A percentile compares a stretch with the other conserved stretches of the same genome.
These are phyloP conservation scores for Plasmodium blacklocki DNA, from an alignment of 169 alveolate genomes.

Conservation along the genomic window DNA sequence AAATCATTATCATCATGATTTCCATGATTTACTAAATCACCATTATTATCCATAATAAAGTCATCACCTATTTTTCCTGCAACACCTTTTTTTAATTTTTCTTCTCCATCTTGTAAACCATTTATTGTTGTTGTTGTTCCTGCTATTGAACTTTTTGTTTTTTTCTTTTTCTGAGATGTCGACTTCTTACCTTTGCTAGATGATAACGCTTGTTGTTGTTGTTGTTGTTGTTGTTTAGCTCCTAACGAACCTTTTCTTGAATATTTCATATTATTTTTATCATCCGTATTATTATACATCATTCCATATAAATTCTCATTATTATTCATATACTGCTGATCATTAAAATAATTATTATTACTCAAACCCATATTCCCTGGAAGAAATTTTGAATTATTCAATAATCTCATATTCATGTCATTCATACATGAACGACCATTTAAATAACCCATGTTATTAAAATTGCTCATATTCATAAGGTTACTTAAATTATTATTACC, in stretches of 20 bases:
- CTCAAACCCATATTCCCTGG: neutral
- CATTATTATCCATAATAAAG: neutral
- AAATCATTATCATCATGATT: constrained; percentile 63
- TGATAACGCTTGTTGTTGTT: neutral
- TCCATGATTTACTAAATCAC: constrained; percentile 21
- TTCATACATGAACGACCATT: constrained; percentile 19
- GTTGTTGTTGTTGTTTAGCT: neutral
- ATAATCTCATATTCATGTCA: constrained; percentile 38
- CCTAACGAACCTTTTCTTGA: constrained; percentile 1
- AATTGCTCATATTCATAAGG: constrained; percentile 11
- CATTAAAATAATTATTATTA: neutral
- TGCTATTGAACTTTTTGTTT: neutral
- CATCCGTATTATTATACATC: neutral
- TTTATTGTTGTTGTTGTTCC: neutral
- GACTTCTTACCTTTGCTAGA: neutral
- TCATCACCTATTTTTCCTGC: constrained; percentile 25
- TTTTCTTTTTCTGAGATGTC: neutral
- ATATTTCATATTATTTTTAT: constrained; percentile 2
- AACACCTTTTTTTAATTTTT: constrained; percentile 24
- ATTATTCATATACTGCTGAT: neutral
- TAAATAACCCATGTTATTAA: constrained; percentile 32
- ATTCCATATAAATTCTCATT: neutral
- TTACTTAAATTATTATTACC: constrained; percentile 11
- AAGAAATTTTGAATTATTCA: constrained; percentile 13
- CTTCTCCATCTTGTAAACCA: constrained; percentile 3